Evolutionary conservation across 2,329 filamentous ascomycete species (phyloP), one percentile per base, ranked within the genome.

Genomic region (Polytolypa hystricis): DNA sequence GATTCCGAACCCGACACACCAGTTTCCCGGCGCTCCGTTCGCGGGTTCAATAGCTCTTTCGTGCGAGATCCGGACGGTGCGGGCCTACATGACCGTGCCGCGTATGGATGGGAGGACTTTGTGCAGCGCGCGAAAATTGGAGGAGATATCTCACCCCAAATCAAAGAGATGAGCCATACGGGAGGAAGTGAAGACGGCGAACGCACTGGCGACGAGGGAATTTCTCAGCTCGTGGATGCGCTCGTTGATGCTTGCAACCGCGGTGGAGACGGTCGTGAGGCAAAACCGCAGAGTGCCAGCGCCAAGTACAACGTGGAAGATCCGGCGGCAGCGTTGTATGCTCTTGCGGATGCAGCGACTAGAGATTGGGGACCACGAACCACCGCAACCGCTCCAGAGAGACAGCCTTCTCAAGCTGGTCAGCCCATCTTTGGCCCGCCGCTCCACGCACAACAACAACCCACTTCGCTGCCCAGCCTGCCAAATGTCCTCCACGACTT

Each of bases 31-130:
- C 39, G 32, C 8, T 27, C 35, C 26, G 40, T 39, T 21, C 44
- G 44, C 30, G 44, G 60, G 2, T 62, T 56, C 42, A 49, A 53
- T 37, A 59, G 60, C 4, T 52, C 53, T 7, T 48, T 47, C 30
- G 53, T 61, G 12, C 53, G 59, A 30, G 43, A 53, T 4, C 55
- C 52, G 18, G 43, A 51, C 12, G 59, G 59, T 5, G 54, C 59
- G 4, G 49, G 51, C 16, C 47, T 52, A 2, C 59, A 55, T 37
- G 53, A 58, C 14, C 56, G 54, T 27, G 60, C 54, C 27, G 42
- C 43, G n/a, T 44, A 50, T 29, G 52, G 51, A 33, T 64, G 60
- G 60, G 59, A 62, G 10, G 57, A 62, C 39, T 63, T 64, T 19
- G 45, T 59, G 16, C 57, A 56, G 39, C 54, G 58, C 12, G 60